Evolutionary conservation across 352 stramenopile genomes (phyloP), one percentile per base, ranked within the genome.

Genomic region (Globisporangium echinulatum): DNA sequence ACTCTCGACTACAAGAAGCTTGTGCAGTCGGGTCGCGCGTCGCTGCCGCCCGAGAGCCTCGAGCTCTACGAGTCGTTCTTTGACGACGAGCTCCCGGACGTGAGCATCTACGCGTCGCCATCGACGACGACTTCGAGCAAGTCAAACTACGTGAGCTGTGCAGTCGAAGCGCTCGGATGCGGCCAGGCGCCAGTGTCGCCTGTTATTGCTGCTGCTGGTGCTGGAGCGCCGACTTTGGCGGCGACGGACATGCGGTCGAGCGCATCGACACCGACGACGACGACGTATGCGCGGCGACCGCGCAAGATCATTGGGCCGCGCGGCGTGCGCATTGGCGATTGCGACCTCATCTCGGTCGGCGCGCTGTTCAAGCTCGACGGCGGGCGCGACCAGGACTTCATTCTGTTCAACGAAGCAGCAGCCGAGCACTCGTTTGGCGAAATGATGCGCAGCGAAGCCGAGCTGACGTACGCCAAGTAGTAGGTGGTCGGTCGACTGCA

Each of bases 11-110:
- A 83, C 59, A 89, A 88, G 61, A 82, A 81, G 53, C 61, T 93
- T 3, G 78, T 83, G 49, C 69, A 75, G 13, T 76, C 71, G 1
- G 64, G 67, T 17, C 69, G 83, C 43, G 67, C 66, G 38, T 83
- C 75, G 1, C 78, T 91, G 9, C 72, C 83, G 19, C n/a, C 62
- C 0, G 83, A 93, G 15, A 88, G 75, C 46, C 56, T 93, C 37
- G 77, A 90, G 56, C 57, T 93, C 9, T 93, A 93, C 67, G 85
- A 89, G 59, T 91, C 79, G 1, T 93, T 89, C 53, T 93, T 91
- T 44, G 76, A 87, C 47, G 81, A 90, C 33, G 68, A 85, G 13
- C 51, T 93, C 15, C 81, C 83, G 0, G 70, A 71, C 38, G 76
- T 88, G 37, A 63, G 71, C 25, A 84, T 88, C 14, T 87, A 84